Conservation (phyloP, 345 rosid genomes). For the Crucihimalaya himalaica region DNA sequence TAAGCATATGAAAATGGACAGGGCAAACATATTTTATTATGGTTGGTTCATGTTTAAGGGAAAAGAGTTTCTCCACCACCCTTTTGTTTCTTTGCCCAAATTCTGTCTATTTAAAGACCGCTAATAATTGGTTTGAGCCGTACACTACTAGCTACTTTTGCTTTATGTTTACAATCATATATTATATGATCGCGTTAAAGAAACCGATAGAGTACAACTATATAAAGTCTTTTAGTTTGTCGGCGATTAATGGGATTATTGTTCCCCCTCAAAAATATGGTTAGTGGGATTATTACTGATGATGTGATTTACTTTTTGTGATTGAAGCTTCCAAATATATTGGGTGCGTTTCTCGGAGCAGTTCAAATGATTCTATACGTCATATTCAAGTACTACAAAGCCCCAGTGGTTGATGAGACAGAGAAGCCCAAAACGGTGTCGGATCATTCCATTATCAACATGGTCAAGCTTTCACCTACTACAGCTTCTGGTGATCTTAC, state of each 20-base stretch:
- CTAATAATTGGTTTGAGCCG: conserved; percentile 30
- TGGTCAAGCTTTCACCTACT: conserved; percentile 26
- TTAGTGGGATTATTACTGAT: conserved; percentile 3
- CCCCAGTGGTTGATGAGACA: conserved; percentile 27
- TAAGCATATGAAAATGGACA: conserved; percentile 23
- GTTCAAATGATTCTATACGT: conserved; percentile 55
- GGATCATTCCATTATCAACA: conserved; percentile 36
- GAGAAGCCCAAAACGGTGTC: conserved; percentile 37
- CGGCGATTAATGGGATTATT: conserved; percentile 19
- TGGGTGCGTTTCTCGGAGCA: conserved; percentile 54
- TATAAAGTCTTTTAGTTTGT: neutral
- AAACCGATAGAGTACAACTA: neutral
- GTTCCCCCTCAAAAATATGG: neutral
- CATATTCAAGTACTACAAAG: conserved; percentile 46
- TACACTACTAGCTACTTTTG: conserved; percentile 30
- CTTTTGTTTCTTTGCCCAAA: conserved; percentile 16
- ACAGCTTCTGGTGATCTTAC: conserved; percentile 14
- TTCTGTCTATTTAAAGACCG: conserved; percentile 26
- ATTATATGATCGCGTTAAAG: conserved; percentile 32
- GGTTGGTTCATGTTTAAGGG: conserved; percentile 28
- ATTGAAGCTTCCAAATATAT: conserved; percentile 54
- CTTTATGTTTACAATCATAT: conserved; percentile 31
- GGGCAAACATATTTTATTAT: conserved; percentile 17
- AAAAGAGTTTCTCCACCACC: conserved; percentile 29
- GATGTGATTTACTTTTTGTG: neutral